Conservation (phyloP, 2,329 filamentous ascomycete genomes). For the Thielaviopsis cerberus region DNA sequence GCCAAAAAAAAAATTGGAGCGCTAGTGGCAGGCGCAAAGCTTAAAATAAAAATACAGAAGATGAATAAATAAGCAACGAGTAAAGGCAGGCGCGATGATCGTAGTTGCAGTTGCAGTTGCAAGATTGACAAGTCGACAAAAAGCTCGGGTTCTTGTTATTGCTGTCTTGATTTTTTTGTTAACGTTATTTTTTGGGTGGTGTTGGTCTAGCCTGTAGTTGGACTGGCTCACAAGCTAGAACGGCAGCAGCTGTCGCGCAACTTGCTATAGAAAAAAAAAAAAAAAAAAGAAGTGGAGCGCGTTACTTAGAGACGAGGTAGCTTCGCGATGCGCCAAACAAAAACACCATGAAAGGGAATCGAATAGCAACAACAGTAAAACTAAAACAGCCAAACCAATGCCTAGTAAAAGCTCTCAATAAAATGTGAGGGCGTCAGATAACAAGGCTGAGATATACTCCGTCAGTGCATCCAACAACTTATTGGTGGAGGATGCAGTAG, state of each 20-base stretch:
- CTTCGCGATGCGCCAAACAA: neutral
- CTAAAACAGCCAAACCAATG: conserved; percentile 8
- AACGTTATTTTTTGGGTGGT: neutral
- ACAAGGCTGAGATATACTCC: neutral
- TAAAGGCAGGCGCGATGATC: neutral
- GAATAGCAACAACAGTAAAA: neutral
- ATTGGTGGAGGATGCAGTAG: neutral
- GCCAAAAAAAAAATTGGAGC: neutral
- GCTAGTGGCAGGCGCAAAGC: neutral
- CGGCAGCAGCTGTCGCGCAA: neutral
- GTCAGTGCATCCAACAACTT: neutral
- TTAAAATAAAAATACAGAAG: neutral
- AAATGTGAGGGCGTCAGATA: neutral
- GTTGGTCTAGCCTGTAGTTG: neutral
- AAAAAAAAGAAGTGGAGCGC: no score
- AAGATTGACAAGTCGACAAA: neutral
- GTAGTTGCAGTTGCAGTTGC: neutral
- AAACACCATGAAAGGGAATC: neutral
- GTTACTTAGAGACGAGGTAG: neutral
- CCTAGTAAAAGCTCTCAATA: neutral
- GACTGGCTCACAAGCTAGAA: neutral
- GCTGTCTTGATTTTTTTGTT: neutral
- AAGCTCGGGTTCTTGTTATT: neutral
- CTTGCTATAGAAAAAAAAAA: neutral
- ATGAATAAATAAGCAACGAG: neutral